These are phyloP conservation scores for Ceratocystis harringtonii DNA, from an alignment of 2,329 filamentous ascomycete species.

Conservation along the genomic window DNA sequence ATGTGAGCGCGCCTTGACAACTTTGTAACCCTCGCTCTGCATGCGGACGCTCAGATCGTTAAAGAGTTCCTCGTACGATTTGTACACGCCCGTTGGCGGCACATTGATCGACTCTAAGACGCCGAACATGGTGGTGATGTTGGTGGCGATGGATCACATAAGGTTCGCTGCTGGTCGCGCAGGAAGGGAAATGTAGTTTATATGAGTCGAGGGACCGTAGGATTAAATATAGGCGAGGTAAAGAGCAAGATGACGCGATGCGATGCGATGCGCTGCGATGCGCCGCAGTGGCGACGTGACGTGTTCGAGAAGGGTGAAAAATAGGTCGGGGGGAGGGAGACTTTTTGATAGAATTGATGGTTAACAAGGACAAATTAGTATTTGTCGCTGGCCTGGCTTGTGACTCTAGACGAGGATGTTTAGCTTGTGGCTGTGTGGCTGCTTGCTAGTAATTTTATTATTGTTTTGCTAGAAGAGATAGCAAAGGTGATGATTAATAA, in stretches of 20 bases:
- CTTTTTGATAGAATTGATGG: neutral
- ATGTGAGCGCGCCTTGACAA: conserved; percentile 32
- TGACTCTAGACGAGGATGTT: neutral
- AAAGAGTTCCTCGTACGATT: conserved; percentile 30
- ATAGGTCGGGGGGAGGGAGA: neutral
- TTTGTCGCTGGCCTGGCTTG: neutral
- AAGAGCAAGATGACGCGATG: neutral
- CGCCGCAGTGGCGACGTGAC: conserved; percentile 3
- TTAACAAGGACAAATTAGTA: neutral
- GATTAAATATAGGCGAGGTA: neutral
- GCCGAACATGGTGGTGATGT: conserved; percentile 28
- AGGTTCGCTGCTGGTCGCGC: neutral
- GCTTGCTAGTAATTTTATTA: neutral
- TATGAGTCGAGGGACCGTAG: neutral
- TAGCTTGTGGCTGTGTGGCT: neutral
- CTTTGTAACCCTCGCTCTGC: conserved; percentile 32
- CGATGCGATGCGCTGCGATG: neutral
- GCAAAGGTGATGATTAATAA: neutral
- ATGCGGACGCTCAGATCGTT: conserved; percentile 28
- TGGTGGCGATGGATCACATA: conserved; percentile 4
- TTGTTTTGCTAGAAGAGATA: neutral
- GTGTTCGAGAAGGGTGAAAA: neutral
- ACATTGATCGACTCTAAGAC: conserved; percentile 29
- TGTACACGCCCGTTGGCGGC: conserved; percentile 26
- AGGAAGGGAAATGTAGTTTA: neutral